phyloP scores from a whole-genome alignment of 2,329 filamentous ascomycete species.

The Nannizzia gypsea region DNA sequence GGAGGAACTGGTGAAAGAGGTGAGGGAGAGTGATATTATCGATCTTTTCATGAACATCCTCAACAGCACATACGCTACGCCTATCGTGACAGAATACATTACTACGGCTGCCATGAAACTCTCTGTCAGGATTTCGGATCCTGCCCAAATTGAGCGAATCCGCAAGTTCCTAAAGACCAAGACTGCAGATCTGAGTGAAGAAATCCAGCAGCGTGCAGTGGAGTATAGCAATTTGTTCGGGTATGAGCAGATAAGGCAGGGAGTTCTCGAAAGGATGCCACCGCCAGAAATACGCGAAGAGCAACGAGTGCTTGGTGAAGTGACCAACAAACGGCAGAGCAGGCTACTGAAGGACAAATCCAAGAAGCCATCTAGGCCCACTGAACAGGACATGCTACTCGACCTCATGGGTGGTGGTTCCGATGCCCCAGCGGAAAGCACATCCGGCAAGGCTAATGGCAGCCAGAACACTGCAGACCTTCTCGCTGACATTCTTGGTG shows the following conservation, averaged over 20 bases:
- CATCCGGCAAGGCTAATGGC: slow-evolving; percentile 44
- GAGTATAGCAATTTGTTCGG: slow-evolving; percentile 93
- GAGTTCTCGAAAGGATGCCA: slow-evolving; percentile 96
- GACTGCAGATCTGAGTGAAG: slow-evolving; percentile 80
- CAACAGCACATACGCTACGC: slow-evolving; percentile 86
- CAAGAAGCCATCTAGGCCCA: slow-evolving; percentile 64
- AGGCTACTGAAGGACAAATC: slow-evolving; percentile 59
- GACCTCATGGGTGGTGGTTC: slow-evolving; percentile 77
- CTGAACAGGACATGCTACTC: slow-evolving; percentile 80
- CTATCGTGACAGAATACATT: slow-evolving; percentile 90
- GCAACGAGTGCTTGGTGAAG: slow-evolving; percentile 76
- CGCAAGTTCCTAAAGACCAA: slow-evolving; percentile 64
- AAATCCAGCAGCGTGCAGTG: slow-evolving; percentile 89
- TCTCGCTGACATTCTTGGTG: slow-evolving; percentile 81
- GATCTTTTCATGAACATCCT: slow-evolving; percentile 88
- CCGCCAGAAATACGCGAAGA: slow-evolving; percentile 94
- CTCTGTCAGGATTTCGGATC: slow-evolving; percentile 72
- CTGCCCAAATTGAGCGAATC: slow-evolving; percentile 75
- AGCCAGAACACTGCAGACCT: slow-evolving; percentile 70
- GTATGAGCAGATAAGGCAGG: slow-evolving; percentile 73
- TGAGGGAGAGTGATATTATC: slow-evolving; percentile 80
- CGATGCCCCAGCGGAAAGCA: slow-evolving; percentile 48
- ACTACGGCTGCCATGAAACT: slow-evolving; percentile 91
- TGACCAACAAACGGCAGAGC: slow-evolving; percentile 53
- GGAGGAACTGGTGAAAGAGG: slow-evolving; percentile 70